These are phyloP conservation scores for Skeletonema tropicum DNA, from an alignment of 108 stramenopile genomes.

Conservation along the genomic window DNA sequence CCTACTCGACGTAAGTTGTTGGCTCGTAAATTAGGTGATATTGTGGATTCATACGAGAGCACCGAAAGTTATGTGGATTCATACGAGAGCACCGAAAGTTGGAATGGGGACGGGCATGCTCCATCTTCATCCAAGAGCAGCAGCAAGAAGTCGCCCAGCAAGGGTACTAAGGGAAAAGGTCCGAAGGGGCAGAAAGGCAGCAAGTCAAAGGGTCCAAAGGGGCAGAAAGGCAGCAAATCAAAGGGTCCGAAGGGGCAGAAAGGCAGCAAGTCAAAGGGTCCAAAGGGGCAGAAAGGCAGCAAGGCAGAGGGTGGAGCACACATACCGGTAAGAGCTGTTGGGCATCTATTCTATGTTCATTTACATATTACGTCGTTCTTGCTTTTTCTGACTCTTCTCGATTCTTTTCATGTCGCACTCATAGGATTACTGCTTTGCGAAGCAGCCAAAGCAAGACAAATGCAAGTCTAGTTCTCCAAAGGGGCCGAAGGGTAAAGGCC, in stretches of 20 bases:
- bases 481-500: neutral
- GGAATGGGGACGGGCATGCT: neutral
- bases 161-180: neutral
- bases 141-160: neutral
- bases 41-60: neutral
- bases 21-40: neutral
- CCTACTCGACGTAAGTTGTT: neutral
- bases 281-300: neutral
- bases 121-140: neutral
- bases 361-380: too few species aligned
- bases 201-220: neutral
- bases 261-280: neutral
- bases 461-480: neutral
- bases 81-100: neutral
- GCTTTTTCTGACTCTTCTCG: too few species aligned
- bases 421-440: neutral
- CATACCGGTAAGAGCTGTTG: too few species aligned
- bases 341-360: too few species aligned
- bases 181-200: too few species aligned
- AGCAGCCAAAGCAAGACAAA: neutral
- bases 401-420: neutral
- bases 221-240: neutral
- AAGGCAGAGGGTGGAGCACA: neutral
- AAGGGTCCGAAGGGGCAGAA: neutral
- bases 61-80: too few species aligned